A percentile compares a stretch with the other conserved stretches of the same genome.
phyloP scores from a whole-genome alignment of 2,329 filamentous ascomycete genomes.

The Dactylellina cionopaga region DNA sequence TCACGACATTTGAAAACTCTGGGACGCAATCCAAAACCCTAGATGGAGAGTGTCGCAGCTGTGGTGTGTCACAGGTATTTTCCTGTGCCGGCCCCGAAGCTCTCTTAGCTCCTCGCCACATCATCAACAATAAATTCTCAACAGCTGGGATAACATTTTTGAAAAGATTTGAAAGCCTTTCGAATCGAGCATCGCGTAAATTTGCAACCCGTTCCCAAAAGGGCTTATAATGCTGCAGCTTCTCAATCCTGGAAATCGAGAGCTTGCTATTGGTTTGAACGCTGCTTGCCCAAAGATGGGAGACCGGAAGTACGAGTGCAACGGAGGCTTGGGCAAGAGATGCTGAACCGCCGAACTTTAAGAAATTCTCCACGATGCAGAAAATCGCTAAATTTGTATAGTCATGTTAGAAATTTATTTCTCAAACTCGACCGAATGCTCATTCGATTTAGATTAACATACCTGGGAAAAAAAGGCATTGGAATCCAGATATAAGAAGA shows the following conservation, averaged over 20 bases:
- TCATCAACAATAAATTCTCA: neutral
- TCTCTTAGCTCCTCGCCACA: neutral
- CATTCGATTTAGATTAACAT: conserved; percentile 22
- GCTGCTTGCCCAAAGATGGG: conserved; percentile 70
- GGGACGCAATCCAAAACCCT: neutral
- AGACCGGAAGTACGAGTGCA: conserved; percentile 72
- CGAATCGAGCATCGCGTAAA: conserved; percentile 13
- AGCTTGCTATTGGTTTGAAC: conserved; percentile 67
- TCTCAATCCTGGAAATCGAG: conserved; percentile 65
- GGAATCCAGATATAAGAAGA: conserved; percentile 31
- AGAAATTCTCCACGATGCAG: conserved; percentile 68
- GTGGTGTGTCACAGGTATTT: neutral
- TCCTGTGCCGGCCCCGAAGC: neutral
- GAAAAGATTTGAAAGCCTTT: neutral
- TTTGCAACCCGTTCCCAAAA: conserved; percentile 46
- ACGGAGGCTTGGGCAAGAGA: conserved; percentile 69
- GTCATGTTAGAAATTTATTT: too few species aligned
- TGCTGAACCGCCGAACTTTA: conserved; percentile 66
- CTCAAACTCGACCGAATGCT: too few species aligned
- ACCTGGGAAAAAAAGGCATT: conserved; percentile 30
- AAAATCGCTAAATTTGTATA: conserved; percentile 72
- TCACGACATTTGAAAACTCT: neutral
- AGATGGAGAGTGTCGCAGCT: neutral
- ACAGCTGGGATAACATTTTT: conserved; percentile 5
- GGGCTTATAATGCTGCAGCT: conserved; percentile 25